A percentile compares a stretch with the other conserved stretches of the same genome.
Conservation (phyloP, 176 grass and related monocot genomes). For the Zea luxurians region DNA sequence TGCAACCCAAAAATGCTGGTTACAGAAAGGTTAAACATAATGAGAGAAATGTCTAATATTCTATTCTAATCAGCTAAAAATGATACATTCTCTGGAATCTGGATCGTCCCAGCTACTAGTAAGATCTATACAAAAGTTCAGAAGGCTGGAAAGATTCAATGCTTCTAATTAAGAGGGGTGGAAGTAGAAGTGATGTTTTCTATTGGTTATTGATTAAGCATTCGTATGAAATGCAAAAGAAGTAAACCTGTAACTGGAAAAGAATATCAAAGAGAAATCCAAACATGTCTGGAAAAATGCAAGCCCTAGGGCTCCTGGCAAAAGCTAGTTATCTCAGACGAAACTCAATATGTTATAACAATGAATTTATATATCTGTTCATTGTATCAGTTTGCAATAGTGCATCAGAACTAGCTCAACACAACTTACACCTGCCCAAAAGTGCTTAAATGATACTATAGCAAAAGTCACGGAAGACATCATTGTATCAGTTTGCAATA, state of each 20-base stretch:
- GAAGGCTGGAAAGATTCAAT: conserved; percentile 5
- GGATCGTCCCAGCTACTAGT: not conserved
- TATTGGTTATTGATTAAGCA: not conserved
- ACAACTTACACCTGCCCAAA: not conserved
- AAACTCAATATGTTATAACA: not conserved
- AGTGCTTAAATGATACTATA: not conserved
- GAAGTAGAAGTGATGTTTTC: not conserved
- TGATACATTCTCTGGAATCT: not conserved
- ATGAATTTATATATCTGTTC: not conserved
- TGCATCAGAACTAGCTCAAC: not conserved
- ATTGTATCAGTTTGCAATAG: not conserved
- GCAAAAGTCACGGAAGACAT: conserved; percentile 3
- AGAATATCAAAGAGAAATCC: conserved; percentile 11
- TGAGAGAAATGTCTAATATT: conserved; percentile 34
- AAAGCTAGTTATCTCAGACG: not conserved
- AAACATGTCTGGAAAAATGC: not conserved
- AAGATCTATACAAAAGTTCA: not conserved
- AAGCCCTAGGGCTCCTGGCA: not conserved
- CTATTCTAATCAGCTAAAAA: conserved; percentile 18
- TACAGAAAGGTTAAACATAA: conserved; percentile 23
- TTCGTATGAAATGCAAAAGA: not conserved
- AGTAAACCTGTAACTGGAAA: conserved; percentile 5
- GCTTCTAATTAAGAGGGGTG: conserved; percentile 1
- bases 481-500: not conserved
- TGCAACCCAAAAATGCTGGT: conserved; percentile 95